Base-by-base conservation (phyloP, 768 basidiomycete genomes). In the Tephrocybe sp. region DNA sequence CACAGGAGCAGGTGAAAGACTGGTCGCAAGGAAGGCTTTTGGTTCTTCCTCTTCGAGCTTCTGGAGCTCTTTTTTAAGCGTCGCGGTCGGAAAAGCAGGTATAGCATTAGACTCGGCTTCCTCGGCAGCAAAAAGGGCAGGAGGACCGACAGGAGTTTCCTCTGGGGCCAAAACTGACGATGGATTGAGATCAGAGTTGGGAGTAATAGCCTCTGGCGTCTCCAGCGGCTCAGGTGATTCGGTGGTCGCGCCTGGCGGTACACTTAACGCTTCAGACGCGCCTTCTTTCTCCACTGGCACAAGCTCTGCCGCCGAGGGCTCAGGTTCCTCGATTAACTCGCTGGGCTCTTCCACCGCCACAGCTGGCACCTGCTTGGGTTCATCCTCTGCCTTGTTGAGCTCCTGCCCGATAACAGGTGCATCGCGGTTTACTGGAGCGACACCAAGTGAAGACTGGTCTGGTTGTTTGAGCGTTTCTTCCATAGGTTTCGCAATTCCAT, bases 361-460 rank as follows among this genome's bases (percentile, higher is more conserved):
- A 33, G 53, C 40, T 26, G 32, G 43, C 30, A 50, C 31, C 11
- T 7, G 36, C 5, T 17, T 5, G n/a, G 31, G 32, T 3, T 23
- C 39, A n/a, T 45, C 51, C 32, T 48, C 48, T 32, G 41, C 33
- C 45, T 50, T 39, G 26, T 35, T 50, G 31, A 30, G 39, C 43
- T 48, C 56, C 9, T 38, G 54, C n/a, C 43, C 44, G 13, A 31
- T 10, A n/a, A 23, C 35, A 30, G 55, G 49, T 10, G 48, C 47
- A 13, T 32, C 33, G 39, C 41, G 30, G 14, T 47, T 34, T 22
- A 47, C 35, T 19, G 47, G 31, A 17, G 31, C 41, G 41, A 33
- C 39, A 17, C 40, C 35, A 44, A 40, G 55, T 10, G 49, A 48
- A 16, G 51, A 44, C 19, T 49, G 42, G 44, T 54, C 50, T 8